These are phyloP conservation scores for Pleurotus pulmonarius DNA, from an alignment of 768 basidiomycete genomes.

Conservation along the genomic window DNA sequence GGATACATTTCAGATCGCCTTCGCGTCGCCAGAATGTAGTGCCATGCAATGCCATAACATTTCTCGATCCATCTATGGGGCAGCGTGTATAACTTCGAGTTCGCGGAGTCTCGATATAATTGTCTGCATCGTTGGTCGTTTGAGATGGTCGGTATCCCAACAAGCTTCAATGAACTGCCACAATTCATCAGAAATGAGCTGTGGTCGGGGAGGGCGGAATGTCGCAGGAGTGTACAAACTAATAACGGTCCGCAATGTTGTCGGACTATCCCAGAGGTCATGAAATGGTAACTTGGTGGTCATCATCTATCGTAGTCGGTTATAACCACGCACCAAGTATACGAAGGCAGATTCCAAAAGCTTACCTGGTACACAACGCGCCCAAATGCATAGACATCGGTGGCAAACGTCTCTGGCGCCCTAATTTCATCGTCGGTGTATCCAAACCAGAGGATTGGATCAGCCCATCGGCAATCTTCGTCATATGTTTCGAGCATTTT, in stretches of 20 bases:
- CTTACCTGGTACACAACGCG: slow-evolving; percentile 12
- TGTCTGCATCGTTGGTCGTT: slow-evolving; percentile 7
- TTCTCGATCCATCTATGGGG: background rate
- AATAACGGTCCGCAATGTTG: background rate
- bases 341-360: background rate
- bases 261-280: background rate
- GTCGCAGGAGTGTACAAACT: background rate
- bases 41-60: background rate
- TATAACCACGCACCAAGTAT: too few species aligned
- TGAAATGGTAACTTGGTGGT: slow-evolving; percentile 8
- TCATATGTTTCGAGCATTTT: background rate
- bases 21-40: too few species aligned
- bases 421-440: background rate
- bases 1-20: background rate
- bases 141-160: slow-evolving; percentile 2
- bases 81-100: background rate
- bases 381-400: slow-evolving; percentile 15
- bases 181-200: background rate
- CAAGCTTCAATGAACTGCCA: slow-evolving; percentile 9
- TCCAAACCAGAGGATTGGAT: slow-evolving; percentile 6
- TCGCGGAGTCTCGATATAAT: background rate
- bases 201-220: background rate
- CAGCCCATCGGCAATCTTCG: slow-evolving; percentile 13
- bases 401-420: background rate
- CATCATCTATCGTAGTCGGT: background rate